Percentiles rank a stretch among this genome's conserved stretches.
phyloP scores from a whole-genome alignment of 75 land plant genomes.

The Isoetes taiwanensis region DNA sequence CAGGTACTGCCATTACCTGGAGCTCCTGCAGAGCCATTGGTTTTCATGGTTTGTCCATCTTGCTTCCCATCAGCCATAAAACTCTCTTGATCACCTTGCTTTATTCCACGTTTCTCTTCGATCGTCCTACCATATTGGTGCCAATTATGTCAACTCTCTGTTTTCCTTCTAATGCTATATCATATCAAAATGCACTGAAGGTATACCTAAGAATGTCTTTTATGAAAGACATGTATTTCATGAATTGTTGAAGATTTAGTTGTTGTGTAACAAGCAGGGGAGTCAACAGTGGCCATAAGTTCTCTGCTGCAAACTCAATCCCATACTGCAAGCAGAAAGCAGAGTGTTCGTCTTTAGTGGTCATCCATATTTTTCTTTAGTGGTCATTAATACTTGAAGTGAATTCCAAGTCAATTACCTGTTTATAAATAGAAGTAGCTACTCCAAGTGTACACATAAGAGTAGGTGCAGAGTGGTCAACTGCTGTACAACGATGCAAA shows the following conservation, averaged over 20 bases:
- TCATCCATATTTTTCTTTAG: no score
- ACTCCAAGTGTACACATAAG: constrained; percentile 93
- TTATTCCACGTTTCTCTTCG: constrained; percentile 94
- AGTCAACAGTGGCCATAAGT: constrained; percentile 70
- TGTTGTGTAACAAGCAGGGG: constrained; percentile 85
- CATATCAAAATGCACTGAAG: not conserved
- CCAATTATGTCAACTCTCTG: no score
- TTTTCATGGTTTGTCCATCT: no score
- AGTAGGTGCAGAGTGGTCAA: constrained; percentile 93
- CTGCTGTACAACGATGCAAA: constrained; percentile 93
- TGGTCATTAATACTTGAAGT: no score
- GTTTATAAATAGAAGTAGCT: constrained; percentile 66
- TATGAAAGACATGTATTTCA: constrained; percentile 90
- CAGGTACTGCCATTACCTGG: no score
- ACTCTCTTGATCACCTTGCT: no score
- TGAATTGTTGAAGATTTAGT: constrained; percentile 90
- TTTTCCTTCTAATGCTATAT: not conserved
- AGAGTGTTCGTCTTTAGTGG: not conserved
- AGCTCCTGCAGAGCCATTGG: no score
- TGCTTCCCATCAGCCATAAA: no score
- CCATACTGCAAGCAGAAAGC: constrained; percentile 46
- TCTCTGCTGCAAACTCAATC: constrained; percentile 68
- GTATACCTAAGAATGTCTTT: constrained; percentile 86
- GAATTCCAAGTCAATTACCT: no score
- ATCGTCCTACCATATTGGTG: constrained; percentile 52